phyloP scores from a whole-genome alignment of 1,284 basidiomycete species.

The Ganoderma meredithae region DNA sequence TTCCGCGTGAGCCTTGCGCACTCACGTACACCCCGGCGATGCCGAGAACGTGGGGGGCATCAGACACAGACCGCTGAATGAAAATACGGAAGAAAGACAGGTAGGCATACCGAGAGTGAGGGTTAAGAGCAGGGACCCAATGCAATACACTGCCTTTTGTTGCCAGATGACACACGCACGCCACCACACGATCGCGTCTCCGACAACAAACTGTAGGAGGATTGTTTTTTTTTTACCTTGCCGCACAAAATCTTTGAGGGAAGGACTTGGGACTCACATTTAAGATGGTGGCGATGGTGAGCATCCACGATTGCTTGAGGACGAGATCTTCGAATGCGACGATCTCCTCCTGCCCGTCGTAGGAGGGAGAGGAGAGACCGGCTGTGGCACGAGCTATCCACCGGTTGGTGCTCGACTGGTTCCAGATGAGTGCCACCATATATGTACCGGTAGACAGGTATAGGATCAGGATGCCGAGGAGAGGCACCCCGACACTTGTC shows the following conservation, averaged over 20 bases:
- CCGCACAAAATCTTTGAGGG: no score
- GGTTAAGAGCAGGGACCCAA: no score
- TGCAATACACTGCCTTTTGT: background rate
- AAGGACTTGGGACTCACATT: background rate
- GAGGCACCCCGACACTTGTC: no score
- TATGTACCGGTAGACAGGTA: no score
- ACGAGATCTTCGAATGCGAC: background rate
- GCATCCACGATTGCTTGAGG: constrained; percentile 4
- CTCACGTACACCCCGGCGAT: no score
- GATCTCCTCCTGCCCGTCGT: background rate
- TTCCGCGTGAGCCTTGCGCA: no score
- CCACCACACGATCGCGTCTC: constrained; percentile 7
- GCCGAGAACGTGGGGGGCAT: no score
- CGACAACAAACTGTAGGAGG: background rate
- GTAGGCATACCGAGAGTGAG: no score
- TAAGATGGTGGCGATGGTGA: background rate
- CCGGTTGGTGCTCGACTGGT: background rate
- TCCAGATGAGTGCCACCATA: background rate
- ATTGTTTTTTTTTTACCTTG: no score
- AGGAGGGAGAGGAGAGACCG: background rate
- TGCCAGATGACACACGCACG: constrained; percentile 1
- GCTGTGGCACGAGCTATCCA: background rate
- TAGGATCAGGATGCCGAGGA: no score
- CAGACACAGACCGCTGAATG: no score
- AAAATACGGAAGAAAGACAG: no score